Base-by-base conservation (phyloP, 2,329 filamentous ascomycete species). In the Sclerotinia trifoliorum region DNA sequence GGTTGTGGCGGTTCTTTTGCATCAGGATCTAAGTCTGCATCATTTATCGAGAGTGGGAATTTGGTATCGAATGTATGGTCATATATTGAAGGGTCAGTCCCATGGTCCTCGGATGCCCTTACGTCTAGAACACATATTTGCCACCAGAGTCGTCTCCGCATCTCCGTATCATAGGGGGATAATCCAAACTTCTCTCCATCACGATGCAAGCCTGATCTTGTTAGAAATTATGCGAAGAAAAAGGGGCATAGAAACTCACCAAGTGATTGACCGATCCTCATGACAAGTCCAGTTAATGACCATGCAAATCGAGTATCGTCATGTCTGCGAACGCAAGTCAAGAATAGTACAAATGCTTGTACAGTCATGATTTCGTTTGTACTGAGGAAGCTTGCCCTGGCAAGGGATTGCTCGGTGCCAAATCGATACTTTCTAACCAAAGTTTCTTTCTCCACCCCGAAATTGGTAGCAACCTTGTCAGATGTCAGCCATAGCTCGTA, bases 31-130 rank as follows among this genome's bases (percentile, higher is more conserved):
- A 85, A 78, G 65, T 85, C 83, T 3, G 75, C 75, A 52, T 84
- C 82, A 69, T 85, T 82, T 55, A 85, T 78, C 56, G 84, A 84
- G 6, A 80, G 71, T 1, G 84, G 83, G 11, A 81, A 73, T 66
- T 79, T 82, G 0, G 88, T 89, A 73, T 90, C 88, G 72, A 86
- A 90, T 15, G 82, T 82, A 17, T 83, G 81, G 61, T 85, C 81
- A 2, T 82, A 77, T 54, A 90, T 87, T 0, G 84, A 85, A 3
- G 86, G 84, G 69, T 89, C 86, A 29, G 84, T 85, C 0, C 86
- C 87, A 73, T 89, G 86, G 68, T 89, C 85, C 73, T 90, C 87
- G 0, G 85, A 85, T 1, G 86, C 82, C 69, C 87, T 80, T 3
- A 83, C 81, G 74, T 90, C 88, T 0, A 90, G 78, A 19, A 88